These are phyloP conservation scores for Nepenthes mirabilis DNA, from an alignment of 148 eudicot genomes.

Conservation along the genomic window DNA sequence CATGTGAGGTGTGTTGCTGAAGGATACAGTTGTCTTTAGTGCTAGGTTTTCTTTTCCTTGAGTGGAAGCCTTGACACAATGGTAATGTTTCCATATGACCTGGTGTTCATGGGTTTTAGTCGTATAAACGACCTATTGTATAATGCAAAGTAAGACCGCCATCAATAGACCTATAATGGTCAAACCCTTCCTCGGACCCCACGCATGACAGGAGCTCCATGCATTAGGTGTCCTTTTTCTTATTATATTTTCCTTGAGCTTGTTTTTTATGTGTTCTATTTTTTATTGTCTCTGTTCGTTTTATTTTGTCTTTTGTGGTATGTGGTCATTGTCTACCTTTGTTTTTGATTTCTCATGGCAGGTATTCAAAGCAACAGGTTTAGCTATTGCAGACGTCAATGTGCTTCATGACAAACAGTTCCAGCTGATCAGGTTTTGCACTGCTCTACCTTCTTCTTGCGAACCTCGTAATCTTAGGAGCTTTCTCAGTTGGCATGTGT, in stretches of 20 bases:
- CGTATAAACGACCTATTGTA: no score
- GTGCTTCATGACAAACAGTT: slow-evolving; percentile 82
- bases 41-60: neutral
- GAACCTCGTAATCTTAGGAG: no score
- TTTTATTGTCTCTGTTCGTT: slow-evolving; percentile 1
- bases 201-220: no score
- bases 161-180: no score
- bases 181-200: no score
- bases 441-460: neutral
- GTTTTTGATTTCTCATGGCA: slow-evolving; percentile 12
- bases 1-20: slow-evolving; percentile 67
- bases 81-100: no score
- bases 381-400: slow-evolving; percentile 63
- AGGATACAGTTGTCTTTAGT: neutral
- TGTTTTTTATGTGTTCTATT: slow-evolving; percentile 4
- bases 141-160: no score
- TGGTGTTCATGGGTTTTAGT: no score
- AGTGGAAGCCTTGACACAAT: no score
- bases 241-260: neutral
- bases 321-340: slow-evolving; percentile 1
- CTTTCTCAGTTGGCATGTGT: no score
- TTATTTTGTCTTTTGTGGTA: slow-evolving; percentile 1
- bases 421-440: slow-evolving; percentile 80
- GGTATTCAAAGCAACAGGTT: slow-evolving; percentile 83
- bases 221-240: neutral